These are phyloP conservation scores for Scutellaria minor DNA, from an alignment of 257 asterid genomes.

Conservation along the genomic window DNA sequence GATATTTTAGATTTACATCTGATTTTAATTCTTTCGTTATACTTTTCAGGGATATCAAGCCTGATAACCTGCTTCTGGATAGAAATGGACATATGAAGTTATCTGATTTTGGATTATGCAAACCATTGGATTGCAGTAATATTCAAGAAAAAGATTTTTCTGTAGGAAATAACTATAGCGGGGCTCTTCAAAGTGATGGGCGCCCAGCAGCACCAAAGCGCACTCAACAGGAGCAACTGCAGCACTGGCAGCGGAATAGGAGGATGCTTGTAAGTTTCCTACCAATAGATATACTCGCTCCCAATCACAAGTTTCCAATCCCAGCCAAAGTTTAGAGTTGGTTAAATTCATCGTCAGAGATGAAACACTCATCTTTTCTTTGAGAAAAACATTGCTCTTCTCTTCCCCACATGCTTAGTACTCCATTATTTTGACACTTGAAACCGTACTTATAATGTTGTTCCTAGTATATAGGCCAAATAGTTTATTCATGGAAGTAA, in stretches of 20 bases:
- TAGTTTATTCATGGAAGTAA: constrained; percentile 14
- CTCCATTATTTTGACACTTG: constrained; percentile 25
- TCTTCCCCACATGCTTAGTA: neutral
- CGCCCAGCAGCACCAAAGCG: constrained; percentile 87
- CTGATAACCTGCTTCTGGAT: constrained; percentile 96
- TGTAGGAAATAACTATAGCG: constrained; percentile 68
- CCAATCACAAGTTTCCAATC: constrained; percentile 12
- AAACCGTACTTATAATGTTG: constrained; percentile 13
- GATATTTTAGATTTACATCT: constrained; percentile 27
- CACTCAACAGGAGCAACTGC: constrained; percentile 96
- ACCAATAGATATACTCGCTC: constrained; percentile 5
- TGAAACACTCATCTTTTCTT: neutral
- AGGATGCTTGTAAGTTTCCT: constrained; percentile 86
- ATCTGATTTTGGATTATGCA: constrained; percentile 95
- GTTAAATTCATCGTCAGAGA: constrained; percentile 41
- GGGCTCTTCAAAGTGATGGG: constrained; percentile 89
- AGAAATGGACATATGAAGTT: constrained; percentile 92
- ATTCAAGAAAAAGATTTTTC: constrained; percentile 95
- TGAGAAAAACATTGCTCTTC: neutral
- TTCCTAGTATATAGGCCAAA: constrained; percentile 4
- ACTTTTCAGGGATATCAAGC: constrained; percentile 90
- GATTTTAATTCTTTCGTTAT: constrained; percentile 23
- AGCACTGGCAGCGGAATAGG: constrained; percentile 93
- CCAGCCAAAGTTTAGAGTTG: constrained; percentile 5
- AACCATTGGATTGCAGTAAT: constrained; percentile 91